A percentile compares a stretch with the other conserved stretches of the same genome.
phyloP scores from a whole-genome alignment of 2,329 filamentous ascomycete species.

The Corynespora cassiicola region DNA sequence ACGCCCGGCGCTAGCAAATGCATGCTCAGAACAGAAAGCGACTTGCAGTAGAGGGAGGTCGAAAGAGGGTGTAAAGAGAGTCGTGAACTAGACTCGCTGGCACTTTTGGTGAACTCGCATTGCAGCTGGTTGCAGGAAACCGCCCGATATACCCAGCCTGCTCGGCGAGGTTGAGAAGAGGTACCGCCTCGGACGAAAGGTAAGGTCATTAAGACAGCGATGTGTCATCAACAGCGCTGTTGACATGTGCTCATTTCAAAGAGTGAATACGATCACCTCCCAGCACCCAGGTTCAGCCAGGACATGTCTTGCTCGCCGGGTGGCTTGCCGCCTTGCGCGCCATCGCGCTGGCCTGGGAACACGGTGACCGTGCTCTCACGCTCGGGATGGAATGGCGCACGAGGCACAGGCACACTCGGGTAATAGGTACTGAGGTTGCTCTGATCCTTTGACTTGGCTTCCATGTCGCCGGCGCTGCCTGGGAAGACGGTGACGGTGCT shows the following conservation, averaged over 20 bases:
- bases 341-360: constrained; percentile 33
- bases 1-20: constrained; percentile 25
- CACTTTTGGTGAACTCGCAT: constrained; percentile 17
- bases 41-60: constrained; percentile 1
- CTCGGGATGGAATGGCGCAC: constrained; percentile 44
- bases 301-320: constrained; percentile 69
- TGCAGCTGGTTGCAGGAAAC: constrained; percentile 14
- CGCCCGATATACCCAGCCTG: constrained; percentile 8
- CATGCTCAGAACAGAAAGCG: constrained; percentile 18
- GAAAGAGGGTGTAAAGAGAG: too few relatives aligned
- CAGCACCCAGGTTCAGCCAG: constrained; percentile 74
- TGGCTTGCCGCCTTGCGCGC: constrained; percentile 21
- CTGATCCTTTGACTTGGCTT: constrained; percentile 22
- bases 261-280: constrained; percentile 30
- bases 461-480: constrained; percentile 25
- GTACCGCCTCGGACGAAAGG: constrained; percentile 8
- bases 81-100: constrained; percentile 3
- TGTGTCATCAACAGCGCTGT: constrained; percentile 5
- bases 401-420: too few relatives aligned
- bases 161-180: background rate
- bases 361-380: constrained; percentile 60
- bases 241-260: constrained; percentile 1
- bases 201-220: constrained; percentile 8
- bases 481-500: constrained; percentile 54
- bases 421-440: constrained; percentile 36